Evolutionary conservation across 805 yeast genomes (phyloP).

Genomic region (Debaryomyces castellii): DNA sequence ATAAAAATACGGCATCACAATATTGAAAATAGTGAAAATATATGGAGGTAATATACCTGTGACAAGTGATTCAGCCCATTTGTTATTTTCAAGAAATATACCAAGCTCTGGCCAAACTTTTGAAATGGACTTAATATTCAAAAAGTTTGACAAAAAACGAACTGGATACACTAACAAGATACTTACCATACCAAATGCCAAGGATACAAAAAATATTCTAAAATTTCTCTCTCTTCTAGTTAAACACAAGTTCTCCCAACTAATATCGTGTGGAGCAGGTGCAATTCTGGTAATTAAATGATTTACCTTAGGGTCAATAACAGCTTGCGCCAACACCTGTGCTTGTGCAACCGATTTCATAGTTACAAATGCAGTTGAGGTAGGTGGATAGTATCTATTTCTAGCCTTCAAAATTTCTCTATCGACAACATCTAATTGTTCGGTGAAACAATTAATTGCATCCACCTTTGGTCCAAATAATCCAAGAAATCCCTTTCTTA

Average conservation of each 20-base stretch:
- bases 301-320: conserved; percentile 84
- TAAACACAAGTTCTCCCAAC: conserved; percentile 88
- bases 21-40: conserved; percentile 81
- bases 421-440: conserved; percentile 67
- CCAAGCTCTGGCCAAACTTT: conserved; percentile 85
- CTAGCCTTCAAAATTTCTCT: conserved; percentile 67
- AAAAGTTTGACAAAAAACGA: conserved; percentile 75
- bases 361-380: conserved; percentile 90
- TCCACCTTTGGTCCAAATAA: conserved; percentile 70
- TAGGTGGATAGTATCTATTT: conserved; percentile 68
- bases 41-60: conserved; percentile 91
- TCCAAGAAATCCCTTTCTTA: conserved; percentile 61
- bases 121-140: conserved; percentile 75
- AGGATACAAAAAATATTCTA: conserved; percentile 63
- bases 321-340: conserved; percentile 95
- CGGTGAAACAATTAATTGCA: conserved; percentile 75
- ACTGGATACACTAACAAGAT: conserved; percentile 81
- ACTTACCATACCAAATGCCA: conserved; percentile 66
- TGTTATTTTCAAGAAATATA: conserved; percentile 56
- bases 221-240: conserved; percentile 69
- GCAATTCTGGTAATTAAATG: conserved; percentile 81
- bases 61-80: conserved; percentile 74
- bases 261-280: conserved; percentile 94
- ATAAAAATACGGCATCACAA: conserved; percentile 80
- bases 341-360: conserved; percentile 95